Evolutionary conservation across 2,329 filamentous ascomycete genomes (phyloP).

Genomic region (Camptophora hylomeconis): DNA sequence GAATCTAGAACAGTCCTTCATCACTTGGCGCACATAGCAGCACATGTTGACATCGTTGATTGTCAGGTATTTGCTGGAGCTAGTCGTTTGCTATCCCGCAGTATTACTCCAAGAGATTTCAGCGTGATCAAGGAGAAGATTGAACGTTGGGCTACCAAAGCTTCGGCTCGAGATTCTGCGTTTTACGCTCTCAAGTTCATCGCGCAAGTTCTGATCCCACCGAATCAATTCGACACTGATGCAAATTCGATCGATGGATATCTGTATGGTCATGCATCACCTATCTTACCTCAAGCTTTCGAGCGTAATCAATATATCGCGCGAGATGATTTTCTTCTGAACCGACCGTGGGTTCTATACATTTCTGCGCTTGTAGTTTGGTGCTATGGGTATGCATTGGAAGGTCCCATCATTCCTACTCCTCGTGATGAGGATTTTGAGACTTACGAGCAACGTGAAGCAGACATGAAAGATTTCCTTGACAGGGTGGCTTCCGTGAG

Average conservation of each 20-base stretch:
- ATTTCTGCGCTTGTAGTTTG: conserved; percentile 86
- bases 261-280: conserved; percentile 19
- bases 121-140: conserved; percentile 64
- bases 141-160: conserved; percentile 77
- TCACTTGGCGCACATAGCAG: conserved; percentile 91
- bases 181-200: conserved; percentile 88
- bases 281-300: conserved; percentile 18
- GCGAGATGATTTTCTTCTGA: conserved; percentile 76
- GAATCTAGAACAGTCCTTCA: conserved; percentile 83
- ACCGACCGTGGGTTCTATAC: conserved; percentile 90
- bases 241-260: conserved; percentile 25
- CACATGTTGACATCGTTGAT: conserved; percentile 95
- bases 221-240: conserved; percentile 23
- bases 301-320: conserved; percentile 54
- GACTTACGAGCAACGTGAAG: conserved; percentile 52
- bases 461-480: conserved; percentile 70
- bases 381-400: conserved; percentile 85
- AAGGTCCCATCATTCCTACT: conserved; percentile 54
- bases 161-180: conserved; percentile 76
- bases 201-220: conserved; percentile 63
- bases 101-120: conserved; percentile 72
- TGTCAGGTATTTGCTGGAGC: conserved; percentile 91
- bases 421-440: conserved; percentile 36
- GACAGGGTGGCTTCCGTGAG: conserved; percentile 56
- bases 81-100: conserved; percentile 68